Evolutionary conservation across 805 yeast genomes (phyloP).

Genomic region (Cephaloascus albidus): DNA sequence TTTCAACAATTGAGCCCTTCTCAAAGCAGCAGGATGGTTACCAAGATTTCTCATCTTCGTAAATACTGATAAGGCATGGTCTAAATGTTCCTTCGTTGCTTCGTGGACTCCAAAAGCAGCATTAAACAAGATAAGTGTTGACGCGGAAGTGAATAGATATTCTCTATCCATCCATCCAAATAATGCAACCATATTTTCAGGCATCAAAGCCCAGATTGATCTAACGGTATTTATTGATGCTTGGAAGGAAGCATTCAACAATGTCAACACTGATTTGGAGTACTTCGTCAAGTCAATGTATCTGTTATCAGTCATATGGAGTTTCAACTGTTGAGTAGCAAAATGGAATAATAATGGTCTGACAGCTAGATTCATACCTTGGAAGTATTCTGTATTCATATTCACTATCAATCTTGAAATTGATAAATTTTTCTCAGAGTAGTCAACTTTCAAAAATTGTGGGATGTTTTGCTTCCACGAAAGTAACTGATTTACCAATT

Average conservation of each 20-base stretch:
- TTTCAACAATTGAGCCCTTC: slow-evolving; percentile 63
- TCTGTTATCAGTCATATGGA: slow-evolving; percentile 31
- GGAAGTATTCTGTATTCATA: slow-evolving; percentile 75
- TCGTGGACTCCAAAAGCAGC: slow-evolving; percentile 79
- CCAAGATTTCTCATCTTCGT: slow-evolving; percentile 72
- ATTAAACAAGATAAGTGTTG: slow-evolving; percentile 63
- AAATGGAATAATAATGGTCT: slow-evolving; percentile 71
- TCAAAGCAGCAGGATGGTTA: slow-evolving; percentile 69
- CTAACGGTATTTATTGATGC: slow-evolving; percentile 72
- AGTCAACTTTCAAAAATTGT: slow-evolving; percentile 55
- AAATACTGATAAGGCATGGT: slow-evolving; percentile 61
- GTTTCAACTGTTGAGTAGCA: slow-evolving; percentile 55
- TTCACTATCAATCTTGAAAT: slow-evolving; percentile 63
- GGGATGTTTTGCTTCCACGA: slow-evolving; percentile 65
- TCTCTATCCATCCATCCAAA: slow-evolving; percentile 87
- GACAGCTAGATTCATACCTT: slow-evolving; percentile 72
- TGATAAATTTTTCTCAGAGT: slow-evolving; percentile 38
- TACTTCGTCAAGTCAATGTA: slow-evolving; percentile 59
- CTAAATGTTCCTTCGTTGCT: slow-evolving; percentile 61
- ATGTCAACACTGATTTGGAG: slow-evolving; percentile 57
- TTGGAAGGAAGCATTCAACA: slow-evolving; percentile 69
- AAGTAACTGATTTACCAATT: slow-evolving; percentile 54
- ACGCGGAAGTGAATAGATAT: slow-evolving; percentile 67
- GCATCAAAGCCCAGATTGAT: slow-evolving; percentile 64
- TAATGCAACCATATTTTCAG: slow-evolving; percentile 74